Conservation (phyloP, 768 basidiomycete species). For the Sarcodon sp. region DNA sequence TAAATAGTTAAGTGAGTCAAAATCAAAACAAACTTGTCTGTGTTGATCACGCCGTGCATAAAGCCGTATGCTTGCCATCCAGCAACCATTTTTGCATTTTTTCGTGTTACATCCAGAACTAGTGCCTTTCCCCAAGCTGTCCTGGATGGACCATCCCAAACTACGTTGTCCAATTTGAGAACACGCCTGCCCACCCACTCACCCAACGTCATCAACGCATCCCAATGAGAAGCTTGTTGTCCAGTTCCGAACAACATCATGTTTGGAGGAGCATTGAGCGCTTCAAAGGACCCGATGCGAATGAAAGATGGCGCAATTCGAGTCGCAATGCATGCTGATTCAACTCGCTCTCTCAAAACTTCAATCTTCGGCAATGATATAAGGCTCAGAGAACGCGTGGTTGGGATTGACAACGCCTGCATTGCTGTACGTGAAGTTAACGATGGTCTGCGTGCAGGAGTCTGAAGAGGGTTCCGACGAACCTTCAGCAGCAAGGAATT, state of each 20-base stretch:
- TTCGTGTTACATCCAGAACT: constrained; percentile 63
- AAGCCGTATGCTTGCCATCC: constrained; percentile 93
- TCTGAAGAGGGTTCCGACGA: constrained; percentile 19
- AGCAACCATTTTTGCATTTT: constrained; percentile 90
- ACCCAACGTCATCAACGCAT: constrained; percentile 60
- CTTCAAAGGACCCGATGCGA: constrained; percentile 86
- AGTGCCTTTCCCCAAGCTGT: constrained; percentile 57
- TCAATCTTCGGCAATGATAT: constrained; percentile 59
- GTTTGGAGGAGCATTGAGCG: constrained; percentile 55
- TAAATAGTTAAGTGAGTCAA: background rate
- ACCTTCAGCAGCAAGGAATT: constrained; percentile 92
- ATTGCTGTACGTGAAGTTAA: constrained; percentile 27
- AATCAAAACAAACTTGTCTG: constrained; percentile 60
- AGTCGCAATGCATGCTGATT: constrained; percentile 61
- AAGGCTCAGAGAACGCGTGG: constrained; percentile 77
- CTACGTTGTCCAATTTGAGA: constrained; percentile 27
- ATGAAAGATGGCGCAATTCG: constrained; percentile 85
- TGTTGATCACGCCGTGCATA: constrained; percentile 96
- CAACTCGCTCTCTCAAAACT: constrained; percentile 65
- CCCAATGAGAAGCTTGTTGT: constrained; percentile 69
- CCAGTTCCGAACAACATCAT: constrained; percentile 67
- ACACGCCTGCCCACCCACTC: constrained; percentile 64
- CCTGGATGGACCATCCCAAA: constrained; percentile 24
- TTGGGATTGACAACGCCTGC: constrained; percentile 78
- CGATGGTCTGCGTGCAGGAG: background rate